These are phyloP conservation scores for Centaurea solstitialis DNA, from an alignment of 129 eudicot genomes.

Conservation along the genomic window DNA sequence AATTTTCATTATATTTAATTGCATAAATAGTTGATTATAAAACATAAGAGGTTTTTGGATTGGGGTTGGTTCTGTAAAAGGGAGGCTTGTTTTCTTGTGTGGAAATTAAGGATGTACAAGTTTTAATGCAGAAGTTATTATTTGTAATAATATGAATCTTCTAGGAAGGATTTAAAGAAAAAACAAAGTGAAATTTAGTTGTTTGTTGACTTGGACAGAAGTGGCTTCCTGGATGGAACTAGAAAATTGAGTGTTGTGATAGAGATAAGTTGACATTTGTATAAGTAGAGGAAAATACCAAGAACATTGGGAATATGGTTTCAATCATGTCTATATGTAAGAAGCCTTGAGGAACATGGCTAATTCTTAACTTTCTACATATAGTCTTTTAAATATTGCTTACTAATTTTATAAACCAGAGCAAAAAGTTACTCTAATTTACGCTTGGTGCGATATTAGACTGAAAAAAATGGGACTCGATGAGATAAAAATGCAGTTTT, in stretches of 20 bases:
- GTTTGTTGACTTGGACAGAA: slow-evolving; percentile 23
- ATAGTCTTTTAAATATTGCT: not conserved
- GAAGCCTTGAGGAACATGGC: slow-evolving; percentile 31
- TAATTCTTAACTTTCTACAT: not conserved
- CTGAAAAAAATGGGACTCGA: not conserved
- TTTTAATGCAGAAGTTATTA: slow-evolving; percentile 9
- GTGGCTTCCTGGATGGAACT: slow-evolving; percentile 36
- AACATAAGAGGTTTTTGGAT: not conserved
- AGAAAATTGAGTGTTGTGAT: slow-evolving; percentile 27
- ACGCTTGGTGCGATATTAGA: too few species aligned
- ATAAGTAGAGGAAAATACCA: slow-evolving; percentile 5
- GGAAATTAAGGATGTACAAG: not conserved
- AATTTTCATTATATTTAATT: not conserved
- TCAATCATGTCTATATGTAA: not conserved
- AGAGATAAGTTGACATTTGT: slow-evolving; percentile 21
- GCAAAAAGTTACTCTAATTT: too few species aligned
- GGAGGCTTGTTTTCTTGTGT: not conserved
- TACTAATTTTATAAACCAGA: too few species aligned
- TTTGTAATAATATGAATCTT: slow-evolving; percentile 22
- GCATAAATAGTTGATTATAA: not conserved
- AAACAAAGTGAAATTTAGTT: slow-evolving; percentile 21
- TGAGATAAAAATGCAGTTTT: not conserved
- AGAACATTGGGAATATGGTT: slow-evolving; percentile 10
- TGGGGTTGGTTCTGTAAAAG: not conserved
- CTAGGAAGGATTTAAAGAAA: not conserved